These are phyloP conservation scores for Aschersonia sp. DNA, from an alignment of 2,329 filamentous ascomycete genomes.

Conservation along the genomic window DNA sequence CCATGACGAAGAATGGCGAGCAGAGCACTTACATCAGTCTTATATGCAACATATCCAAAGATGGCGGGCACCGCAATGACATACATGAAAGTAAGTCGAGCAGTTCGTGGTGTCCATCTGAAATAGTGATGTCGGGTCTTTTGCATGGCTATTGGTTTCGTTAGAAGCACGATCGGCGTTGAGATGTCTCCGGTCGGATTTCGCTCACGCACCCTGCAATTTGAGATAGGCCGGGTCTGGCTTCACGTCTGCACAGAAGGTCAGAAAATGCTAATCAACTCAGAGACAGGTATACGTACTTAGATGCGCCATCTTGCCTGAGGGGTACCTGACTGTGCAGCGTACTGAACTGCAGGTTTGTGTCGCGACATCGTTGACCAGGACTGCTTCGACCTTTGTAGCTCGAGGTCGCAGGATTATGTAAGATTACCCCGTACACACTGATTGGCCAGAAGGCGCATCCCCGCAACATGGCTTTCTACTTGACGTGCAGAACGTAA, in stretches of 20 bases:
- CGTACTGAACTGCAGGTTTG: not conserved
- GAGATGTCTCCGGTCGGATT: not conserved
- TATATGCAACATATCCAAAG: slow-evolving; percentile 58
- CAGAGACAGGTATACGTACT: slow-evolving; percentile 12
- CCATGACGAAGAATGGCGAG: not conserved
- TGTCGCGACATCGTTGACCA: not conserved
- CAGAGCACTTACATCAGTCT: slow-evolving; percentile 63
- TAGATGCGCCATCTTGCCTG: slow-evolving; percentile 23
- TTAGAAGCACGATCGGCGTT: slow-evolving; percentile 9
- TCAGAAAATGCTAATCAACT: not conserved
- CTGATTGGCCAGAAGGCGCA: no score
- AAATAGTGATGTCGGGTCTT: slow-evolving; percentile 87
- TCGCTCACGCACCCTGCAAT: slow-evolving; percentile 20
- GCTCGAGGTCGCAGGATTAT: no score
- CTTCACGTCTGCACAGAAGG: slow-evolving; percentile 18
- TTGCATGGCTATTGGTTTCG: slow-evolving; percentile 51
- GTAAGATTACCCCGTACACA: no score
- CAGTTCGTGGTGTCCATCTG: slow-evolving; percentile 78
- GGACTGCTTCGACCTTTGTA: no score
- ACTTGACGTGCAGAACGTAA: no score
- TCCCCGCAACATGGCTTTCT: no score
- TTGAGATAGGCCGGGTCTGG: slow-evolving; percentile 27
- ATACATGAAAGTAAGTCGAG: slow-evolving; percentile 66
- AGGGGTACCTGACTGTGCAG: not conserved
- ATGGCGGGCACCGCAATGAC: slow-evolving; percentile 56